Evolutionary conservation across 2,329 filamentous ascomycete species (phyloP).

Genomic region (Tricladium varicosporioides): DNA sequence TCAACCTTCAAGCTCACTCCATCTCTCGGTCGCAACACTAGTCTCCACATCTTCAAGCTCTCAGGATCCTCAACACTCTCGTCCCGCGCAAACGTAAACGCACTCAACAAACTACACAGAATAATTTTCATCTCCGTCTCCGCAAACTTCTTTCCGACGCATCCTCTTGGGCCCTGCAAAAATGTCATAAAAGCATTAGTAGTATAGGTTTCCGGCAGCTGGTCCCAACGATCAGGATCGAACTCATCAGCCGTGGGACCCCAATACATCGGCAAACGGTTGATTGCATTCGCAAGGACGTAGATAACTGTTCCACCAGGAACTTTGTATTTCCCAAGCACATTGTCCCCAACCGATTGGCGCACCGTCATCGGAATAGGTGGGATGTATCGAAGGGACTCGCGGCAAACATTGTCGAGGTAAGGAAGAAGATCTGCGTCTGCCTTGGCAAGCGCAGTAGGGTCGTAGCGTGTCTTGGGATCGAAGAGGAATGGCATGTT

Average conservation of each 20-base stretch:
- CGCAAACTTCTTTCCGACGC: conserved; percentile 36
- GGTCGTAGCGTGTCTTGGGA: conserved; percentile 32
- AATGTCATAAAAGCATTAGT: conserved; percentile 38
- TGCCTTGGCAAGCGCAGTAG: conserved; percentile 30
- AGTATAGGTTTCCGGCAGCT: conserved; percentile 37
- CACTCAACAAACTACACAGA: conserved; percentile 35
- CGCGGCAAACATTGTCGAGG: conserved; percentile 46
- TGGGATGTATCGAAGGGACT: conserved; percentile 45
- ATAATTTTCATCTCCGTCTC: conserved; percentile 38
- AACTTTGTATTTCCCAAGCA: conserved; percentile 39
- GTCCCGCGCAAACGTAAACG: conserved; percentile 38
- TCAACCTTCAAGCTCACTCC: conserved; percentile 41
- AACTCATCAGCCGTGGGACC: conserved; percentile 40
- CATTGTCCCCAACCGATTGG: conserved; percentile 39
- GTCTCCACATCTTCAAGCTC: conserved; percentile 47
- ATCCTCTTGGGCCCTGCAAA: conserved; percentile 34
- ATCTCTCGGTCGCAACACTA: conserved; percentile 44
- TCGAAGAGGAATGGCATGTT: conserved; percentile 48
- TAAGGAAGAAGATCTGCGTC: conserved; percentile 43
- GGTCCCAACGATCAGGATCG: conserved; percentile 43
- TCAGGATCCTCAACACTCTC: conserved; percentile 40
- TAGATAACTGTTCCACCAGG: conserved; percentile 44
- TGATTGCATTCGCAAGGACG: conserved; percentile 42
- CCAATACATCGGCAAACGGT: conserved; percentile 41
- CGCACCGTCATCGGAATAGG: conserved; percentile 47